Base-by-base conservation (phyloP, 2,329 filamentous ascomycete species). In the Kalmusia sp. region DNA sequence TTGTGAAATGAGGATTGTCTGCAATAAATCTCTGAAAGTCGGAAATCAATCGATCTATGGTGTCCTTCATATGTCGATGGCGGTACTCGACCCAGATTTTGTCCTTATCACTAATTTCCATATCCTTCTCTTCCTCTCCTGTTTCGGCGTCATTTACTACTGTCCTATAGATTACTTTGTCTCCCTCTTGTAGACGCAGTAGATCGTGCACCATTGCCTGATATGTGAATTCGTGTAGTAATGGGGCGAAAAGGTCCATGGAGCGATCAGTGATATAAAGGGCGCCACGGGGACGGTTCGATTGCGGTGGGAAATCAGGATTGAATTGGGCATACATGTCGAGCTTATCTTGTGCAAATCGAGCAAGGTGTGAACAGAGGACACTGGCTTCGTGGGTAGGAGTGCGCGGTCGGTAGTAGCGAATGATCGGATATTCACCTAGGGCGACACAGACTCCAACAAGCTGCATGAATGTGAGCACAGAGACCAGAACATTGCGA, bases 141-240 rank as follows among this genome's bases (percentile, higher is more conserved):
- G 80, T 76, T 3, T 84, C 81, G 8, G 89, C 91, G 63, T 92
- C 86, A 60, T 96, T 95, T 58, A 95, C 80, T 2, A 84, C 80
- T 47, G 92, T 93, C 61, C 87, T 88, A 71, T 93, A 99, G 0
- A 89, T 92, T 8, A 96, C 84, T 72, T 95, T 96, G 60, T 96
- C 92, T 21, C 85, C 88, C 49, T 98, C 95, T 65, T 90, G 87
- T 68, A 99, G 92, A 0, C 90, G 89, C 25, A 99, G 79, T 7
- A 99, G 80, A 70, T 99, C 95, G 73, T 97, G 91, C 3, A 92
- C 93, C 93, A 99, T 98, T 45, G 95, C 92, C 75, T 99, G 95
- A 72, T 98, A 99, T 11, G 95, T 97, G 71, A 99, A 97, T 68
- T 99, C 95, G 76, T 99, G 95, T 3, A 98, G 71, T 9, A 98